Percentiles rank a stretch among this genome's conserved stretches.
Conservation (phyloP, 306 rosid genomes). For the Trichosanthes truncata region DNA sequence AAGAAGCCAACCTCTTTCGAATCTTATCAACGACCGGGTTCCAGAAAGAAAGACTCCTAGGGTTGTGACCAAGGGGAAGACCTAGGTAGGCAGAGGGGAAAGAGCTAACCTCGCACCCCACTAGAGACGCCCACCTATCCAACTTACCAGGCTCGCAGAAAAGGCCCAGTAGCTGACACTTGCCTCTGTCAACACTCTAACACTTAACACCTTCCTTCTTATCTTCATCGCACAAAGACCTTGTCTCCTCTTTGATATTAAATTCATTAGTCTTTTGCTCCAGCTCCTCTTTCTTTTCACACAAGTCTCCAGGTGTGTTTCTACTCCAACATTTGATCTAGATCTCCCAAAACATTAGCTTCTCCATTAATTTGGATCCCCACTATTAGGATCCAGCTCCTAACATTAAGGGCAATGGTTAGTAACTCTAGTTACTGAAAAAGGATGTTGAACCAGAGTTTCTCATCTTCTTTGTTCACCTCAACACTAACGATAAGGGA, state of each 20-base stretch:
- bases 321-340: background rate
- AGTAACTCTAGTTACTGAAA: background rate
- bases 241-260: background rate
- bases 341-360: background rate
- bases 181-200: no score
- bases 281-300: background rate
- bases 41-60: no score
- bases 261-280: background rate
- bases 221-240: background rate
- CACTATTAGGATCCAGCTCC: background rate
- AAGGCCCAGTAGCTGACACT: no score
- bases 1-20: no score
- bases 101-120: no score
- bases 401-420: background rate
- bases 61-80: no score
- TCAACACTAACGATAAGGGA: background rate
- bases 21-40: no score
- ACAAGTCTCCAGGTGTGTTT: background rate
- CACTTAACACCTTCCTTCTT: background rate
- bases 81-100: no score
- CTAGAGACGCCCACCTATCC: no score
- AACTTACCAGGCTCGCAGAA: no score
- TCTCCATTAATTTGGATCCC: background rate
- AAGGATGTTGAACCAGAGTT: background rate
- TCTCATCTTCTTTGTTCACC: background rate